A percentile compares a stretch with the other conserved stretches of the same genome.
Conservation (phyloP, 805 yeast species). For the Spathaspora boniae region DNA sequence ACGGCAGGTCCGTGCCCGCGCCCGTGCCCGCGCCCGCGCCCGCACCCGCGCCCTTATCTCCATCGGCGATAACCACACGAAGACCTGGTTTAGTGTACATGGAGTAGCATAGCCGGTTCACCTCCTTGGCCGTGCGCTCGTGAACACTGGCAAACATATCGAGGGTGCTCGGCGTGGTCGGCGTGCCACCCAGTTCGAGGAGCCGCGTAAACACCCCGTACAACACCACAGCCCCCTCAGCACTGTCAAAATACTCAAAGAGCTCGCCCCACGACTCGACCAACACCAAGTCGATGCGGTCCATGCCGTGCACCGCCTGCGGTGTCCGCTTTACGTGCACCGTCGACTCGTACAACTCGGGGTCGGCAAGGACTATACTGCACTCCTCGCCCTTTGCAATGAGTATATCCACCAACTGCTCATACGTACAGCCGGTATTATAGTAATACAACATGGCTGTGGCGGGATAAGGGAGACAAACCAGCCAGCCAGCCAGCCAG, state of each 20-base stretch:
- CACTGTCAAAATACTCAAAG: slow-evolving; percentile 1
- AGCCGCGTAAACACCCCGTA: slow-evolving; percentile 8
- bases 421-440: slow-evolving; percentile 8
- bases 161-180: too few relatives aligned
- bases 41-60: too few relatives aligned
- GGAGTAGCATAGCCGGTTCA: too few relatives aligned
- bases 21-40: too few relatives aligned
- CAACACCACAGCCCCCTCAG: slow-evolving; percentile 2
- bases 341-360: slow-evolving; percentile 2
- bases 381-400: neutral
- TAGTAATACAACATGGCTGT: slow-evolving; percentile 10
- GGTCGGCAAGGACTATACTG: slow-evolving; percentile 10
- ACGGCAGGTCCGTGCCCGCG: too few relatives aligned
- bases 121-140: too few relatives aligned
- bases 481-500: too few relatives aligned
- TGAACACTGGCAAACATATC: too few relatives aligned
- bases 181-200: slow-evolving; percentile 5
- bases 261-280: slow-evolving; percentile 10
- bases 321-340: neutral
- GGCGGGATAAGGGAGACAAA: too few relatives aligned
- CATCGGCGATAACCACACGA: too few relatives aligned
- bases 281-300: slow-evolving; percentile 7
- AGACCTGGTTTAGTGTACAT: too few relatives aligned
- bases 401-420: slow-evolving; percentile 8
- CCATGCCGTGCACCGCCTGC: slow-evolving; percentile 2